Conservation (phyloP, 495 filamentous ascomycete species). For the Talaromyces borbonicus region DNA sequence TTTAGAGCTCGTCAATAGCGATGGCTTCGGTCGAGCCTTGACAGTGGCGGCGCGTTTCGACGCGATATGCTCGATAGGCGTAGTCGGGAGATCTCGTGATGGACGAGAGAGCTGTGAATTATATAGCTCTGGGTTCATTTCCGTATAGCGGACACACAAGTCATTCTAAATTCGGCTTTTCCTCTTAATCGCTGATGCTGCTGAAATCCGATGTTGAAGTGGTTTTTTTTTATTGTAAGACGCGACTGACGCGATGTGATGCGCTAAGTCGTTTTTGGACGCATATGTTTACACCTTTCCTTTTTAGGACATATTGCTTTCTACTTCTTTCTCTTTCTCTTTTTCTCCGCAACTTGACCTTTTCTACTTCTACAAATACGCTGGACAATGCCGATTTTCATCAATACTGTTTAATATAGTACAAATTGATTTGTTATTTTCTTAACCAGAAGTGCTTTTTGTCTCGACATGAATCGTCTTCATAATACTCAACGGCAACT, state of each 20-base stretch:
- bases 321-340: neutral
- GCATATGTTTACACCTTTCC: neutral
- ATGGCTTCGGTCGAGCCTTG: conserved; percentile 11
- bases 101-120: neutral
- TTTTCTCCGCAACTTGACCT: neutral
- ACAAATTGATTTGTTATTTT: too few relatives aligned
- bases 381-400: too few relatives aligned
- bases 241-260: neutral
- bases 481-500: too few relatives aligned
- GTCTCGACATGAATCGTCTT: too few relatives aligned
- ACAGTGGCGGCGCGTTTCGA: conserved; percentile 16
- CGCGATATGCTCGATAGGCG: neutral
- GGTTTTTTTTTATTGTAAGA: neutral
- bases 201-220: too few relatives aligned
- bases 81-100: neutral
- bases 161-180: too few relatives aligned
- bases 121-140: conserved; percentile 2
- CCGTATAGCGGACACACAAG: too few relatives aligned
- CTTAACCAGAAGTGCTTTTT: too few relatives aligned
- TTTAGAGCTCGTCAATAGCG: conserved; percentile 10
- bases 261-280: neutral
- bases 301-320: conserved; percentile 3
- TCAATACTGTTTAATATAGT: too few relatives aligned
- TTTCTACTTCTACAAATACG: too few relatives aligned
- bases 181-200: too few relatives aligned